These are phyloP conservation scores for Tolypocladium guangdongense DNA, from an alignment of 2,329 filamentous ascomycete species.

Conservation along the genomic window DNA sequence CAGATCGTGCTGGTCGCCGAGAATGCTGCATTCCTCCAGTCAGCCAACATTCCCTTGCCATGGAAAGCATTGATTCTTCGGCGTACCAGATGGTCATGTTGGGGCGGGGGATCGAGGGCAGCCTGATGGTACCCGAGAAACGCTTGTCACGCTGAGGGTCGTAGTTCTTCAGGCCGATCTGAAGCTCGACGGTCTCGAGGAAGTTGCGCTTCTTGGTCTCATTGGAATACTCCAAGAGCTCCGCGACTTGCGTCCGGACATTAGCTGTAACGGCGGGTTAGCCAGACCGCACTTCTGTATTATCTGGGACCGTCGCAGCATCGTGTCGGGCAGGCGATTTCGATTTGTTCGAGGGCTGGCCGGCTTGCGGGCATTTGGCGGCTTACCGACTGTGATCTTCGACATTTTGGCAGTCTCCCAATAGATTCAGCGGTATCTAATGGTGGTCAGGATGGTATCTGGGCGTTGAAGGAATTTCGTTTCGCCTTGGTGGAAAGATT, in stretches of 20 bases:
- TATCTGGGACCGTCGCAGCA: neutral
- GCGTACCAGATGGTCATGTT: slow-evolving; percentile 68
- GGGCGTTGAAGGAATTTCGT: slow-evolving; percentile 10
- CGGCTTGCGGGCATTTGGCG: slow-evolving; percentile 7
- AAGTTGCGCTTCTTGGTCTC: slow-evolving; percentile 98
- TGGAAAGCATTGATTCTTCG: slow-evolving; percentile 2
- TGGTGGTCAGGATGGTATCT: slow-evolving; percentile 46
- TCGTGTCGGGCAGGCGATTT: neutral
- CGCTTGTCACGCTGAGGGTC: slow-evolving; percentile 99
- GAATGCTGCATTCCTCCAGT: slow-evolving; percentile 31
- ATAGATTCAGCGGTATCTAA: slow-evolving; percentile 57
- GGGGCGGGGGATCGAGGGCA: slow-evolving; percentile 83
- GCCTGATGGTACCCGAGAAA: slow-evolving; percentile 99
- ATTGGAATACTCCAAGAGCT: slow-evolving; percentile 89
- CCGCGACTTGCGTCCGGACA: slow-evolving; percentile 89
- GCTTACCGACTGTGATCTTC: slow-evolving; percentile 67
- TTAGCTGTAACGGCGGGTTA: slow-evolving; percentile 45
- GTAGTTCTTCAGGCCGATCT: slow-evolving; percentile 97
- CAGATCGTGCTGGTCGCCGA: slow-evolving; percentile 85
- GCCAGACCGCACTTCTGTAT: slow-evolving; percentile 11
- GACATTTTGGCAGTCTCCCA: slow-evolving; percentile 87
- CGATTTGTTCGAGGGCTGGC: neutral
- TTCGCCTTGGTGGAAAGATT: slow-evolving; percentile 6
- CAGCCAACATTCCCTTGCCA: slow-evolving; percentile 14
- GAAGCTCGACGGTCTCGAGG: slow-evolving; percentile 84